Base-by-base conservation (phyloP, 169 alveolate species). In the Besnoitia besnoiti region DNA sequence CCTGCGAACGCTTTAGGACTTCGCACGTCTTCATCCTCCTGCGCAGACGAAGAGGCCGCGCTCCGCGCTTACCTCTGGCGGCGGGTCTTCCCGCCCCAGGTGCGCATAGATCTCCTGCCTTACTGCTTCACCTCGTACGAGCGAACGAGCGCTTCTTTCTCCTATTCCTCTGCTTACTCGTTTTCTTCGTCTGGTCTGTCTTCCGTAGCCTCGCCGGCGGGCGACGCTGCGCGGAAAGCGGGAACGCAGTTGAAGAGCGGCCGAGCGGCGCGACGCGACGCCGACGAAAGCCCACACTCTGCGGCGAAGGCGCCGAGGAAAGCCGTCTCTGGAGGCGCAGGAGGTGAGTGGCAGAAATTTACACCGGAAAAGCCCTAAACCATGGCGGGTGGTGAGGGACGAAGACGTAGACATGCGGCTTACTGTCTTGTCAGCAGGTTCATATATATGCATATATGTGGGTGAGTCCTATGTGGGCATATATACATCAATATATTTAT, bases 61-160 rank as follows among this genome's bases (percentile, higher is more conserved):
- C 67, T 55, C n/a, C 80, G 42, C 8, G 80, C 3, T 16, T 77
- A 42, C 40, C 12, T 77, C 61, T 77, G 87, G 87, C 49, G 40
- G 33, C 49, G 2, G 16, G 59, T 77, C 30, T 44, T 77, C 7
- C 87, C 87, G 19, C 40, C 55, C 33, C 87, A 77, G 14, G 87
- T 77, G 5, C 87, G 87, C 44, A 37, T 35, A 21, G 87, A 51
- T 8, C 59, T 77, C 59, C 87, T 77, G 49, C 87, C 87, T 37
- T 77, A 77, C 40, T 77, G 87, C 35, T 77, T 77, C 40, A 77
- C 87, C 0, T 77, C 87, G 5, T 77, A 77, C 59, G 87, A 77
- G 59, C 55, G 87, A 16, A 44, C 59, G 59, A 37, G 50, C 87
- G 82, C 82, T 21, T 55, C 67, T 55, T 3, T 19, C 30, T n/a